Evolutionary conservation across 1,139 yeast genomes (phyloP).

Genomic region (Geotrichum candidum): DNA sequence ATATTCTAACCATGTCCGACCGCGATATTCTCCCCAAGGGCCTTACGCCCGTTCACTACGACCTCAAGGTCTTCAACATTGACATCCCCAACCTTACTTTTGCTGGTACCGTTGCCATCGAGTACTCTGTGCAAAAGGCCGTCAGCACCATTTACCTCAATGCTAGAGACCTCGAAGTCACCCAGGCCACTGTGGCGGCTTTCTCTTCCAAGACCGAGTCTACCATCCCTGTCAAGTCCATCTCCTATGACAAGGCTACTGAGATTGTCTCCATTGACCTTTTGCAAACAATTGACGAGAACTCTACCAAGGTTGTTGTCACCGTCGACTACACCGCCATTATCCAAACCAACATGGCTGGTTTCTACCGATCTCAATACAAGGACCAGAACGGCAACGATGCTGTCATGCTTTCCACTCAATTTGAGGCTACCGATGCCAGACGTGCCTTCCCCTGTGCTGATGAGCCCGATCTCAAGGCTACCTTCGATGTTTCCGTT

Average conservation of each 20-base stretch:
- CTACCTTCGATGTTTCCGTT: conserved; percentile 63
- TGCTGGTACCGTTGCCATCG: conserved; percentile 48
- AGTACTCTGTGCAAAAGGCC: conserved; percentile 41
- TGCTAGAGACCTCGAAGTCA: conserved; percentile 24
- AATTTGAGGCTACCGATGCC: conserved; percentile 86
- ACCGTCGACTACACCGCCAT: conserved; percentile 43
- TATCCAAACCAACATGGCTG: conserved; percentile 69
- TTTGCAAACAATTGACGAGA: conserved; percentile 25
- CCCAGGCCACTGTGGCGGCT: conserved; percentile 21
- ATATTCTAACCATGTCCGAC: conserved; percentile 26
- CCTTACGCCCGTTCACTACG: conserved; percentile 47
- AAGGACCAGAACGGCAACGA: conserved; percentile 49
- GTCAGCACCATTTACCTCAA: conserved; percentile 30
- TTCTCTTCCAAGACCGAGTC: conserved; percentile 25
- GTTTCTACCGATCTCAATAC: conserved; percentile 75
- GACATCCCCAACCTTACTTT: conserved; percentile 45
- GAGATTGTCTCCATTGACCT: conserved; percentile 34
- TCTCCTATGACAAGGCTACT: conserved; percentile 27
- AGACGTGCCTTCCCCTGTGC: conserved; percentile 87
- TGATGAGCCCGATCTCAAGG: conserved; percentile 82
- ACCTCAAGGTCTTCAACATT: conserved; percentile 39
- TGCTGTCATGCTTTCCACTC: conserved; percentile 71
- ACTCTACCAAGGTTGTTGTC: conserved; percentile 30
- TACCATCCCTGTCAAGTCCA: conserved; percentile 21
- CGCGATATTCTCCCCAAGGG: conserved; percentile 52